phyloP scores from a whole-genome alignment of 192 early-diverging fungal species.

The Coemansia reversa region DNA sequence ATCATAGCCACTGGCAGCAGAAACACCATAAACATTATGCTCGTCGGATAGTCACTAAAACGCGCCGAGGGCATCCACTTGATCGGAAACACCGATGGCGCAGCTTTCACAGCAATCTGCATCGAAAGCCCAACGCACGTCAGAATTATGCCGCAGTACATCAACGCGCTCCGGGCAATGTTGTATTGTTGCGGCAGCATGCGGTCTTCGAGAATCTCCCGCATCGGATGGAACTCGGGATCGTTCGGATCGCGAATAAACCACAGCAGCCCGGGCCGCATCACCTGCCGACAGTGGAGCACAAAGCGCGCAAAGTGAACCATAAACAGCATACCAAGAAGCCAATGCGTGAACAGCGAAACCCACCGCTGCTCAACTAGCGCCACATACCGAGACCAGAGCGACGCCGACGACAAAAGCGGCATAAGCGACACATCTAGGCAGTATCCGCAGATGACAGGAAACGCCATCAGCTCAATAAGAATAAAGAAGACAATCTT shows the following conservation, averaged over 20 bases:
- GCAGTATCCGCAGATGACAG: conserved; percentile 81
- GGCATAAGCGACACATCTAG: conserved; percentile 82
- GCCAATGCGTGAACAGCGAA: conserved; percentile 78
- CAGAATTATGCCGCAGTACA: conserved; percentile 80
- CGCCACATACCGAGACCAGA: conserved; percentile 52
- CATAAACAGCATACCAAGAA: conserved; percentile 91
- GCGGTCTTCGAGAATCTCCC: conserved; percentile 85
- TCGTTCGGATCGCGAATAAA: conserved; percentile 98
- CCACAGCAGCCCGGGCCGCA: conserved; percentile 96
- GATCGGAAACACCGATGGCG: conserved; percentile 31
- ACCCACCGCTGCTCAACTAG: conserved; percentile 8
- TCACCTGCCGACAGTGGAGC: conserved; percentile 71
- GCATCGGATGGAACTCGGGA: conserved; percentile 89
- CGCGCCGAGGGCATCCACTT: conserved; percentile 19
- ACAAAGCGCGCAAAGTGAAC: conserved; percentile 91
- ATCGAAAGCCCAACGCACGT: conserved; percentile 67
- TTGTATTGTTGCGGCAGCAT: conserved; percentile 76
- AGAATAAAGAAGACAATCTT: conserved; percentile 81
- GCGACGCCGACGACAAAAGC: conserved; percentile 65
- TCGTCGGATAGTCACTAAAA: conserved; percentile 64
- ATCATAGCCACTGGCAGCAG: conserved; percentile 66
- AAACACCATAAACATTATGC: conserved; percentile 73
- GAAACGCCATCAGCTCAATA: conserved; percentile 87
- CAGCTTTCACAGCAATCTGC: conserved; percentile 3
- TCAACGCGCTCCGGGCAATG: conserved; percentile 73